Evolutionary conservation across 108 stramenopile species (phyloP).

Genomic region (Cyclotella baltica): DNA sequence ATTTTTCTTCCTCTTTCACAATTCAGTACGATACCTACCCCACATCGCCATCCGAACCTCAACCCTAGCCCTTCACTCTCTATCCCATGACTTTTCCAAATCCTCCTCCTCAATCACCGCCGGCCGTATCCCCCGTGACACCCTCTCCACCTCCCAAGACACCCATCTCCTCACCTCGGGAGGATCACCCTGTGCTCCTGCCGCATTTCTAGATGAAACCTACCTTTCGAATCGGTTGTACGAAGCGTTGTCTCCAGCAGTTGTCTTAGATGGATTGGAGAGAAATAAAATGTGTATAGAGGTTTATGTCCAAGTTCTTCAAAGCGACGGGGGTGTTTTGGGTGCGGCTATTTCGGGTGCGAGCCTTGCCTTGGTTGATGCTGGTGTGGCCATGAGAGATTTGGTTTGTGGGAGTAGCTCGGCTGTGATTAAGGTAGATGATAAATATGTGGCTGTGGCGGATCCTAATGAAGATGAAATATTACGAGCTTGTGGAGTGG

Average conservation of each 20-base stretch:
- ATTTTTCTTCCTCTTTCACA: no score
- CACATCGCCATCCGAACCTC: conserved; percentile 62
- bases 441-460: conserved; percentile 46
- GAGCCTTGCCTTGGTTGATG: conserved; percentile 77
- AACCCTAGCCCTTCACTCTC: conserved; percentile 40
- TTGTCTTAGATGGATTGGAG: conserved; percentile 41
- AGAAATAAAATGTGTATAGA: conserved; percentile 63
- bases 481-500: conserved; percentile 52
- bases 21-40: conserved; percentile 66
- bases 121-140: conserved; percentile 42
- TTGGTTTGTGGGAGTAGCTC: conserved; percentile 71
- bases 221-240: conserved; percentile 60
- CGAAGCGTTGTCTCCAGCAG: conserved; percentile 64
- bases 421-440: conserved; percentile 52
- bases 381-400: conserved; percentile 71
- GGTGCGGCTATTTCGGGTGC: conserved; percentile 74
- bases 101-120: conserved; percentile 16
- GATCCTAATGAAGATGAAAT: conserved; percentile 77
- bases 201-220: conserved; percentile 59
- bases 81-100: conserved; percentile 37
- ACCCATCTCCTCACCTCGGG: conserved; percentile 33
- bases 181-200: conserved; percentile 39
- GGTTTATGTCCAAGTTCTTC: conserved; percentile 74
- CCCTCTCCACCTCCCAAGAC: conserved; percentile 45
- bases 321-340: conserved; percentile 83